Evolutionary conservation across 2,329 filamentous ascomycete genomes (phyloP).

Genomic region (Pseudopithomyces chartarum): DNA sequence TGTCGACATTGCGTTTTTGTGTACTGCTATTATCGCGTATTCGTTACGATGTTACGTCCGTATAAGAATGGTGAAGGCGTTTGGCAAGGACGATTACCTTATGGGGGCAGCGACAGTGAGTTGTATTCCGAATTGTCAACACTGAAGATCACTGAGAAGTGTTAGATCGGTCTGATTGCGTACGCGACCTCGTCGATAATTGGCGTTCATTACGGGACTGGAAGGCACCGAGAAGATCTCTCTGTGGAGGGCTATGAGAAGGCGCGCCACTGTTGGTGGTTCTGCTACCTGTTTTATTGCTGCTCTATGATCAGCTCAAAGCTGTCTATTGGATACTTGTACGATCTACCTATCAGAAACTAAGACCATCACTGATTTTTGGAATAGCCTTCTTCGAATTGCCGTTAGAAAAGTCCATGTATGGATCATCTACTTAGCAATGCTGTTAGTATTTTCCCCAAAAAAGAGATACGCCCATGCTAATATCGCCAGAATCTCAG

Average conservation of each 20-base stretch:
- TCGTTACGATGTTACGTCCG: constrained; percentile 37
- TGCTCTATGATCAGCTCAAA: constrained; percentile 40
- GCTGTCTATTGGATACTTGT: constrained; percentile 39
- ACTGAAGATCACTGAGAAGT: constrained; percentile 7
- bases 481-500: not conserved
- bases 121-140: not conserved
- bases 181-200: constrained; percentile 33
- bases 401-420: constrained; percentile 34
- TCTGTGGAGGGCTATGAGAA: constrained; percentile 21
- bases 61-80: constrained; percentile 39
- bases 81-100: constrained; percentile 42
- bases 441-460: constrained; percentile 13
- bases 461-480: no score
- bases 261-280: constrained; percentile 39
- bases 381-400: constrained; percentile 31
- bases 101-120: constrained; percentile 40
- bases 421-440: constrained; percentile 47
- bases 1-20: constrained; percentile 35
- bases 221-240: constrained; percentile 33
- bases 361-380: not conserved
- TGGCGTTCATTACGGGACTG: constrained; percentile 37
- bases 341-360: not conserved
- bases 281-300: constrained; percentile 41
- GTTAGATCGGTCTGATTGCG: constrained; percentile 27
- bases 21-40: constrained; percentile 30